These are phyloP conservation scores for Hamigera avellanea DNA, from an alignment of 495 filamentous ascomycete genomes.

Conservation along the genomic window DNA sequence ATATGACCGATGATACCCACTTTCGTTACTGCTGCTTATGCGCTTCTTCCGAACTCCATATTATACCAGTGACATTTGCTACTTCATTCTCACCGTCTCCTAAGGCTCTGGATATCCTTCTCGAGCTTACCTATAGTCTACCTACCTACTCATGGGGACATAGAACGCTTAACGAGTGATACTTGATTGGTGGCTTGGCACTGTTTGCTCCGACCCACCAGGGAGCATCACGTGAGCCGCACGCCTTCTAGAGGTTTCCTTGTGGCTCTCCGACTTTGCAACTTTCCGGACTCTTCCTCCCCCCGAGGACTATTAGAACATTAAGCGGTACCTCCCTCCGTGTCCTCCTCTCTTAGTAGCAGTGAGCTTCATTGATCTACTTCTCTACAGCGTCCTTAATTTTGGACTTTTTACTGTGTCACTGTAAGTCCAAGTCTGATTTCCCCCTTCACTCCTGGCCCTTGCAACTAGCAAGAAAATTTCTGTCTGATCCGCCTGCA, in stretches of 20 bases:
- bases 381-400: conserved; percentile 8
- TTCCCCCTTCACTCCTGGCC: conserved; percentile 2
- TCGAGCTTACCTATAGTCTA: too few relatives aligned
- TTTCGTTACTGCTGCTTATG: conserved; percentile 7
- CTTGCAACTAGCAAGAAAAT: too few relatives aligned
- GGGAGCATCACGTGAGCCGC: conserved; percentile 26
- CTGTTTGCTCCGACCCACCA: too few relatives aligned
- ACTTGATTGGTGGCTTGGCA: too few relatives aligned
- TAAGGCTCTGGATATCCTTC: too few relatives aligned
- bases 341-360: conserved; percentile 1
- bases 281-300: not conserved
- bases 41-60: too few relatives aligned
- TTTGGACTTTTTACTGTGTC: conserved; percentile 2
- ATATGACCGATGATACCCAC: conserved; percentile 11
- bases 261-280: conserved; percentile 7
- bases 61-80: too few relatives aligned
- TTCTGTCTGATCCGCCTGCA: conserved; percentile 2
- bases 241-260: conserved; percentile 37
- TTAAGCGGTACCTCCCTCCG: conserved; percentile 7
- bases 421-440: conserved; percentile 17
- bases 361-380: conserved; percentile 14
- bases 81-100: too few relatives aligned
- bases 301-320: not conserved
- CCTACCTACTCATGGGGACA: too few relatives aligned
- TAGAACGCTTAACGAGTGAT: too few relatives aligned